Percentiles rank a stretch among this genome's conserved stretches.
Conservation (phyloP, 169 alveolate genomes). For the Plasmodium ovale region DNA sequence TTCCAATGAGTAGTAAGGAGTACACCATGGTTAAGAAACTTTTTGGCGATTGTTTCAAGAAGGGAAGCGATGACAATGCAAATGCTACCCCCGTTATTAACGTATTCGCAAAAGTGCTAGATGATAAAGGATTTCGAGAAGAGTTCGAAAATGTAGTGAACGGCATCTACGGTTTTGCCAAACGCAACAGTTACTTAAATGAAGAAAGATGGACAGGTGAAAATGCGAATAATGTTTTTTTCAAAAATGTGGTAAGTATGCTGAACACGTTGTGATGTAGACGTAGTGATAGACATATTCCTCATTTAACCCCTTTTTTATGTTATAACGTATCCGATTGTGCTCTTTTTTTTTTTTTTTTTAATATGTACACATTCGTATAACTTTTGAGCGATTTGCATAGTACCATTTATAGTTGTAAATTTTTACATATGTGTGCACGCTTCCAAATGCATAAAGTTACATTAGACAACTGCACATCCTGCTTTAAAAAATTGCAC, state of each 20-base stretch:
- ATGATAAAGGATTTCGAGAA: not conserved
- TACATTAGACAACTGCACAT: too few relatives aligned
- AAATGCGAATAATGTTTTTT: not conserved
- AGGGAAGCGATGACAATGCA: not conserved
- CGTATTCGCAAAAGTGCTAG: slow-evolving; percentile 1
- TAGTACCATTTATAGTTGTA: too few relatives aligned
- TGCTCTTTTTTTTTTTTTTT: not conserved
- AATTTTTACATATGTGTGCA: too few relatives aligned
- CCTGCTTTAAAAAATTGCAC: too few relatives aligned
- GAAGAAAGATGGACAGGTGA: not conserved
- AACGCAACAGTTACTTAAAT: slow-evolving; percentile 13
- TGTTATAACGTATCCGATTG: not conserved
- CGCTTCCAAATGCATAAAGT: too few relatives aligned
- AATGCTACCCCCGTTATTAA: not conserved
- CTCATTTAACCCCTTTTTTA: too few relatives aligned
- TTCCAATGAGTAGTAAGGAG: not conserved
- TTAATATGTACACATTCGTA: not conserved
- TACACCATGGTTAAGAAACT: slow-evolving; percentile 5
- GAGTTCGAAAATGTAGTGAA: slow-evolving; percentile 9
- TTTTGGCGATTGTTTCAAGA: not conserved
- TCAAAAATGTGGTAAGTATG: not conserved
- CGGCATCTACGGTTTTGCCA: slow-evolving; percentile 40
- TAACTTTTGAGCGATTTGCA: too few relatives aligned
- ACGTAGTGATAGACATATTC: too few relatives aligned
- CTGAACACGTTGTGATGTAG: not conserved